Percentiles rank a stretch among this genome's conserved stretches.
Conservation (phyloP, 2,329 filamentous ascomycete genomes). For the Penicillium sp. region DNA sequence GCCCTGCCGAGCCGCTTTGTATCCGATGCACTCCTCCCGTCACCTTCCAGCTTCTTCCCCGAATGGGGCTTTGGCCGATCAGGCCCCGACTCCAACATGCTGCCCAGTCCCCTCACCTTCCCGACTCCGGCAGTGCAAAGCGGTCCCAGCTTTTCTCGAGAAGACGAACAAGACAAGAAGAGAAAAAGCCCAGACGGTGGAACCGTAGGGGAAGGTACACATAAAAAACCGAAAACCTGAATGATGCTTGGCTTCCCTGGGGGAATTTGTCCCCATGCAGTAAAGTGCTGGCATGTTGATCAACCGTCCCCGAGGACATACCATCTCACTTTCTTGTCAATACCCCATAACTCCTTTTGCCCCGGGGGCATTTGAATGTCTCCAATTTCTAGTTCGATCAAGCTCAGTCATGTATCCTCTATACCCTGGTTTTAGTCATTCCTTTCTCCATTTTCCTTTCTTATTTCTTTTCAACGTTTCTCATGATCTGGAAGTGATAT, state of each 20-base stretch:
- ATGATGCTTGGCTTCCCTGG: neutral
- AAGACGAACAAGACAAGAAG: slow-evolving; percentile 46
- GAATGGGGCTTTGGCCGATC: slow-evolving; percentile 75
- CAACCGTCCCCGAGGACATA: slow-evolving; percentile 11
- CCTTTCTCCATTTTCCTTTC: slow-evolving; percentile 2
- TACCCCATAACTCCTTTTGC: slow-evolving; percentile 1
- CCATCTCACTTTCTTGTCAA: slow-evolving; percentile 6
- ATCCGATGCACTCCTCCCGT: slow-evolving; percentile 80
- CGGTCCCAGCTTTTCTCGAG: slow-evolving; percentile 42
- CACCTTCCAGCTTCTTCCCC: slow-evolving; percentile 86
- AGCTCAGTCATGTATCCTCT: slow-evolving; percentile 16
- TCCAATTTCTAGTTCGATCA: slow-evolving; percentile 11
- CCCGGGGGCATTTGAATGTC: slow-evolving; percentile 4
- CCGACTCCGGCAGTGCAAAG: slow-evolving; percentile 65
- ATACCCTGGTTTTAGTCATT: slow-evolving; percentile 21
- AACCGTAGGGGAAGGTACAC: slow-evolving; percentile 29
- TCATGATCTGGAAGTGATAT: slow-evolving; percentile 9
- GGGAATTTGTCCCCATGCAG: neutral
- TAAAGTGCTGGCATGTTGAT: slow-evolving; percentile 2
- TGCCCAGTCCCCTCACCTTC: slow-evolving; percentile 90
- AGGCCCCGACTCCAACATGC: slow-evolving; percentile 71
- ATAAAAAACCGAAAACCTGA: slow-evolving; percentile 42
- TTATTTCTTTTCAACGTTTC: slow-evolving; percentile 3
- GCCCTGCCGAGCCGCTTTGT: slow-evolving; percentile 90
- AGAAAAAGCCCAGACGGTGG: slow-evolving; percentile 44